Conservation (phyloP, 306 rosid species). For the Cucurbita pepo region DNA sequence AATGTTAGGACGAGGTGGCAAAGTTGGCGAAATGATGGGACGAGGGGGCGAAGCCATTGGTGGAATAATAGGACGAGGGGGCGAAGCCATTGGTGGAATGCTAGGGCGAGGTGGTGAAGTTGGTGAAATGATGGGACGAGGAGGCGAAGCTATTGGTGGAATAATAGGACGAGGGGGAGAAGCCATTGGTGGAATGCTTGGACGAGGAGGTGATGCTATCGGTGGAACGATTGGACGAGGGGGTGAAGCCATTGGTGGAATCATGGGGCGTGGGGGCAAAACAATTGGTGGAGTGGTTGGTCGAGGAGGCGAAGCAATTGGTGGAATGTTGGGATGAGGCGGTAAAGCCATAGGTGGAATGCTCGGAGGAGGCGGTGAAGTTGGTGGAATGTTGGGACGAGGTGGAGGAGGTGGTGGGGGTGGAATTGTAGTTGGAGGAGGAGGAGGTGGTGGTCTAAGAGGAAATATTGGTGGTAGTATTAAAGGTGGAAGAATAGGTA, state of each 20-base stretch:
- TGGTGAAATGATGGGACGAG: background rate
- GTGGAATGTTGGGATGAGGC: background rate
- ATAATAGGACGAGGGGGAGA: background rate
- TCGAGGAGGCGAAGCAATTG: background rate
- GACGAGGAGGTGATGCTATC: background rate
- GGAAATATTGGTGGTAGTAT: background rate
- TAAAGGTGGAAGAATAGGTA: background rate
- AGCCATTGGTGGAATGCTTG: accelerated
- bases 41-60: background rate
- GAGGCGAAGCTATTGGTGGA: background rate
- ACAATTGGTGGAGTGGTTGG: too few relatives aligned
- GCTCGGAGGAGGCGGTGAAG: background rate
- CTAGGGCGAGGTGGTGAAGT: background rate
- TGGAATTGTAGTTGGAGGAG: background rate
- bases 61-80: too few relatives aligned
- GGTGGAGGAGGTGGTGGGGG: background rate
- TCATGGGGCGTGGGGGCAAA: background rate
- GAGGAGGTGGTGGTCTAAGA: background rate
- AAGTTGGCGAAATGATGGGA: too few relatives aligned
- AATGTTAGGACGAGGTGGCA: background rate
- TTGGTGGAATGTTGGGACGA: background rate
- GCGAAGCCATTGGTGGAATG: background rate
- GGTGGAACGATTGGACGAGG: background rate
- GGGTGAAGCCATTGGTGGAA: background rate
- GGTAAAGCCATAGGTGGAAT: background rate